Evolutionary conservation across 805 yeast species (phyloP).

Genomic region (Wickerhamomyces rabaulensis): DNA sequence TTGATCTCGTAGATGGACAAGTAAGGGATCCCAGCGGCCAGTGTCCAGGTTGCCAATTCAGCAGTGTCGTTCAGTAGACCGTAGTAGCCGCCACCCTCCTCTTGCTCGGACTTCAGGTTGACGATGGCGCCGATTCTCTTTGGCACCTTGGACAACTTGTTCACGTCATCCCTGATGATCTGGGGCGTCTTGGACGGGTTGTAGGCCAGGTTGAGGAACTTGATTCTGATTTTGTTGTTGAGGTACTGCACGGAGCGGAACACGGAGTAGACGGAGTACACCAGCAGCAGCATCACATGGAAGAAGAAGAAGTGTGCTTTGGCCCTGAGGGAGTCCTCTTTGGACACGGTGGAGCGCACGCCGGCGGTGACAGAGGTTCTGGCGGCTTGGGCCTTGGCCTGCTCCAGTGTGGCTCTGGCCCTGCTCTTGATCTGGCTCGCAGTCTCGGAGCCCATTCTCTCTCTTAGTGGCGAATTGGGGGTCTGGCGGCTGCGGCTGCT

Average conservation of each 20-base stretch:
- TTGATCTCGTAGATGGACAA: slow-evolving; percentile 75
- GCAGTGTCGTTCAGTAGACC: slow-evolving; percentile 74
- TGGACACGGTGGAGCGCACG: background rate
- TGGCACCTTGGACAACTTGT: slow-evolving; percentile 70
- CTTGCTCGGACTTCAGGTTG: slow-evolving; percentile 66
- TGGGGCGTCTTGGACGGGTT: slow-evolving; percentile 76
- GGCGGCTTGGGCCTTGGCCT: too few relatives aligned
- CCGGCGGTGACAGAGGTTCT: too few relatives aligned
- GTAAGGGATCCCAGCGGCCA: slow-evolving; percentile 78
- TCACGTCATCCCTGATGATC: slow-evolving; percentile 78
- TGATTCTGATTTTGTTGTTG: slow-evolving; percentile 48
- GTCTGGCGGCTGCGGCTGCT: too few relatives aligned
- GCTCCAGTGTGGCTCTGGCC: too few relatives aligned
- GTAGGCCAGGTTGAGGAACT: slow-evolving; percentile 57
- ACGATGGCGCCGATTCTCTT: slow-evolving; percentile 70
- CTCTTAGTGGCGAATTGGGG: too few relatives aligned
- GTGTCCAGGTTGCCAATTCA: slow-evolving; percentile 79
- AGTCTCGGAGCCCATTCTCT: too few relatives aligned
- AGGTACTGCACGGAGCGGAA: slow-evolving; percentile 47
- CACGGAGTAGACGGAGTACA: slow-evolving; percentile 54
- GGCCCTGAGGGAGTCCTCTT: background rate
- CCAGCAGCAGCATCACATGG: slow-evolving; percentile 33
- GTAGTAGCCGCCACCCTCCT: slow-evolving; percentile 84
- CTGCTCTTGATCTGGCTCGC: too few relatives aligned
- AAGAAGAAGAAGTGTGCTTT: slow-evolving; percentile 15